phyloP scores from a whole-genome alignment of 2,329 filamentous ascomycete species.

The Trichoderma koningiopsis region DNA sequence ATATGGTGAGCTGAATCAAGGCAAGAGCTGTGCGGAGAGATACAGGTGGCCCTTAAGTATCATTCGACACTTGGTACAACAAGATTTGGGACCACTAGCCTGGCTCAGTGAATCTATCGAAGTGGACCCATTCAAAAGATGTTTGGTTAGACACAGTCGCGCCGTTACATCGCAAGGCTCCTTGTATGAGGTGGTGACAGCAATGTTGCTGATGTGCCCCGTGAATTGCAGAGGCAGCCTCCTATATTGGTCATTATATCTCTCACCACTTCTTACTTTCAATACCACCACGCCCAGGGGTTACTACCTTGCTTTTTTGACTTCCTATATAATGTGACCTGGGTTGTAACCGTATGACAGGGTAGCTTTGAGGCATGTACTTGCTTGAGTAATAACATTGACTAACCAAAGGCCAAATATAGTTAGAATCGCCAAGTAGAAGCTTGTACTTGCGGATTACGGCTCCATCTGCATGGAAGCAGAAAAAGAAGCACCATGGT shows the following conservation, averaged over 20 bases:
- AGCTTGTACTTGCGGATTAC: background rate
- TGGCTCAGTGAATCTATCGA: background rate
- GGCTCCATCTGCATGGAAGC: background rate
- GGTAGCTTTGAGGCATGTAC: background rate
- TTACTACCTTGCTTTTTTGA: slow-evolving; percentile 6
- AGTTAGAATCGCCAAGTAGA: background rate
- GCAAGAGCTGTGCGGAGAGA: background rate
- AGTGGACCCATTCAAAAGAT: background rate
- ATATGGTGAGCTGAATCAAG: background rate
- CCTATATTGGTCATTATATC: background rate
- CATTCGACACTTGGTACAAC: background rate
- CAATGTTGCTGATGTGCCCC: background rate
- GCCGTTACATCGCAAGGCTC: background rate
- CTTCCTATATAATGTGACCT: background rate
- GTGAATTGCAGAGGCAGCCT: slow-evolving; percentile 5
- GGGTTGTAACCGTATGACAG: no score
- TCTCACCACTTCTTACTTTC: background rate
- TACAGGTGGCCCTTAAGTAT: background rate
- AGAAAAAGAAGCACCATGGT: background rate
- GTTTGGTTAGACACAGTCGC: background rate
- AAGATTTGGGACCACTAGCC: background rate
- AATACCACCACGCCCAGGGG: background rate
- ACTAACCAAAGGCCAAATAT: background rate
- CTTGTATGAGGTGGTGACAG: background rate
- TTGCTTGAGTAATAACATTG: background rate